phyloP scores from a whole-genome alignment of 139 green algal species.

The Picochlorum sp. region DNA sequence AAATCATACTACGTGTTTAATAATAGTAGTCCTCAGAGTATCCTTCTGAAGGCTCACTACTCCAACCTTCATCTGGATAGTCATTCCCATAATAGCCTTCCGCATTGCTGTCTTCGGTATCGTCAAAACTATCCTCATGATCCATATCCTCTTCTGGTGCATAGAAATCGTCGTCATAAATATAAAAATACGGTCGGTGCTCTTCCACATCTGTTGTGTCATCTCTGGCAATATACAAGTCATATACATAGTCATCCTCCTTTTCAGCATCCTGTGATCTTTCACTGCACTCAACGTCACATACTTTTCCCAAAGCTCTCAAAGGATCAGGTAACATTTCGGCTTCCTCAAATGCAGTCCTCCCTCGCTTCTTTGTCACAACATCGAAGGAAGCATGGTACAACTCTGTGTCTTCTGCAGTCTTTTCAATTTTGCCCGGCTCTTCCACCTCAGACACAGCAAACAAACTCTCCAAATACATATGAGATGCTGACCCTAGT shows the following conservation, averaged over 20 bases:
- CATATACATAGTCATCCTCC: constrained; percentile 26
- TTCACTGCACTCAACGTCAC: constrained; percentile 2
- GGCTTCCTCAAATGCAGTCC: not conserved
- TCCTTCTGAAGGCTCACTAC: not conserved
- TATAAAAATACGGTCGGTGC: constrained; percentile 11
- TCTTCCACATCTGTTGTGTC: constrained; percentile 9
- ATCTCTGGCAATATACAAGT: constrained; percentile 24
- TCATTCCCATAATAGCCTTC: constrained; percentile 35
- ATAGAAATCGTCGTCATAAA: constrained; percentile 25
- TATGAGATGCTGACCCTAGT: not conserved
- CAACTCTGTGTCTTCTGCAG: not conserved
- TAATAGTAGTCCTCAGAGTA: not conserved
- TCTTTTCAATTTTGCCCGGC: too few species aligned
- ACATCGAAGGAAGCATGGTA: not conserved
- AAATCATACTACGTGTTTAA: constrained; percentile 3
- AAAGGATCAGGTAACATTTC: not conserved
- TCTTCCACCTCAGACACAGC: too few species aligned
- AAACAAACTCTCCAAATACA: too few species aligned
- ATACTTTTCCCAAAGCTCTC: not conserved
- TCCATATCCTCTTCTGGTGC: constrained; percentile 16
- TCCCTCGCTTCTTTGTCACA: not conserved
- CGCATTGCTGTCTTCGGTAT: constrained; percentile 30
- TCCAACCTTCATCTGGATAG: constrained; percentile 26
- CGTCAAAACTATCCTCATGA: constrained; percentile 8
- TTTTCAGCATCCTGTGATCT: not conserved